Percentiles rank a stretch among this genome's conserved stretches.
Evolutionary conservation across 768 basidiomycete species (phyloP).

Genomic region (Lactarius quietus): DNA sequence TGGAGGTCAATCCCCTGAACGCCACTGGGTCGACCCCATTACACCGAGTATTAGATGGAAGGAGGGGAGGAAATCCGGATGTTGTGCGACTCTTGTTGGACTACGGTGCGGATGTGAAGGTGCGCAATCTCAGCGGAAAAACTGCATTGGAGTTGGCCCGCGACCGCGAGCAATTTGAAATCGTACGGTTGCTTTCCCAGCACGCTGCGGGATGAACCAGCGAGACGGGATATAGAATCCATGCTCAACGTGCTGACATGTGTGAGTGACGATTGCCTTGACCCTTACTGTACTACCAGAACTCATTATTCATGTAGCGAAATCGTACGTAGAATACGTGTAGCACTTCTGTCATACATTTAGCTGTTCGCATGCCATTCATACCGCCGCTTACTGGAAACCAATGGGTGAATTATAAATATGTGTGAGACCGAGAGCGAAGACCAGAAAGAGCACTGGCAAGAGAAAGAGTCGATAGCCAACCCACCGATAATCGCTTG

Average conservation of each 20-base stretch:
- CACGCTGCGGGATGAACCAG: not conserved
- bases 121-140: not conserved
- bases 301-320: not conserved
- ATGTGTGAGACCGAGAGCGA: too few species aligned
- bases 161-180: not conserved
- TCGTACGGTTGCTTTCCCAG: not conserved
- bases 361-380: too few species aligned
- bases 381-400: too few species aligned
- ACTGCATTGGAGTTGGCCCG: not conserved
- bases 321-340: not conserved
- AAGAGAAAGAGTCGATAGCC: too few species aligned
- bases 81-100: not conserved
- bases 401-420: too few species aligned
- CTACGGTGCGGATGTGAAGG: not conserved
- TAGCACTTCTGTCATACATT: too few species aligned
- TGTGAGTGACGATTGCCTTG: not conserved
- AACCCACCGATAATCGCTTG: too few species aligned
- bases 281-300: not conserved
- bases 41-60: not conserved
- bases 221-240: too few species aligned
- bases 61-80: not conserved
- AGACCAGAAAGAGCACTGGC: too few species aligned
- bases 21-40: not conserved
- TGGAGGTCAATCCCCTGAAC: not conserved
- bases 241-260: too few species aligned